A percentile compares a stretch with the other conserved stretches of the same genome.
These are phyloP conservation scores for Pichia terricola DNA, from an alignment of 1,139 yeast genomes.

Conservation along the genomic window DNA sequence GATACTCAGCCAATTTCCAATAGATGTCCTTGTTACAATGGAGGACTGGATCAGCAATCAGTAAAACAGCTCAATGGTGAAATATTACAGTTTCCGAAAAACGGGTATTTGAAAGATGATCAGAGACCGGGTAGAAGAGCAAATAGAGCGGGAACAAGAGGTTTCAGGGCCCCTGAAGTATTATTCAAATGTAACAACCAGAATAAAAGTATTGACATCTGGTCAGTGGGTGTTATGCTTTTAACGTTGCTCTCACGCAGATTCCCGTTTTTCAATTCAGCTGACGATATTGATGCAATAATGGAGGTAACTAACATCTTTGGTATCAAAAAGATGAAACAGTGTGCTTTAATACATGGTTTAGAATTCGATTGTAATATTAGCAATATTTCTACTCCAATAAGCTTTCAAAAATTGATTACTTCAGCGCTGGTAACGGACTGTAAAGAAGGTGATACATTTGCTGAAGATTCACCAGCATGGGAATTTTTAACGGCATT, in stretches of 20 bases:
- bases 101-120: constrained; percentile 75
- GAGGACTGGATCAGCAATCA: constrained; percentile 19
- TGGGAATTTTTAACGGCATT: constrained; percentile 24
- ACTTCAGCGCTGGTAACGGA: constrained; percentile 28
- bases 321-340: constrained; percentile 65
- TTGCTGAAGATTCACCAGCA: constrained; percentile 29
- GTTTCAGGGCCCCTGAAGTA: constrained; percentile 93
- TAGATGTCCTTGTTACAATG: constrained; percentile 23
- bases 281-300: constrained; percentile 87
- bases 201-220: constrained; percentile 70
- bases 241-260: constrained; percentile 62
- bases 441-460: constrained; percentile 25
- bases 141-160: constrained; percentile 96
- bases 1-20: constrained; percentile 14
- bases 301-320: constrained; percentile 78
- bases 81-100: constrained; percentile 26
- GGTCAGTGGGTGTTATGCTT: constrained; percentile 89
- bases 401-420: constrained; percentile 29
- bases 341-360: constrained; percentile 81
- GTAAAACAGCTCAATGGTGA: constrained; percentile 2
- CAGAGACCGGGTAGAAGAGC: constrained; percentile 85
- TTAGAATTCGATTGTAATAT: constrained; percentile 68
- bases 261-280: constrained; percentile 81
- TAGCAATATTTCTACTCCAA: constrained; percentile 31
- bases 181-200: constrained; percentile 81